Evolutionary conservation across 139 green algal genomes (phyloP).

Genomic region (Auxenochlorella pyrenoidosa): DNA sequence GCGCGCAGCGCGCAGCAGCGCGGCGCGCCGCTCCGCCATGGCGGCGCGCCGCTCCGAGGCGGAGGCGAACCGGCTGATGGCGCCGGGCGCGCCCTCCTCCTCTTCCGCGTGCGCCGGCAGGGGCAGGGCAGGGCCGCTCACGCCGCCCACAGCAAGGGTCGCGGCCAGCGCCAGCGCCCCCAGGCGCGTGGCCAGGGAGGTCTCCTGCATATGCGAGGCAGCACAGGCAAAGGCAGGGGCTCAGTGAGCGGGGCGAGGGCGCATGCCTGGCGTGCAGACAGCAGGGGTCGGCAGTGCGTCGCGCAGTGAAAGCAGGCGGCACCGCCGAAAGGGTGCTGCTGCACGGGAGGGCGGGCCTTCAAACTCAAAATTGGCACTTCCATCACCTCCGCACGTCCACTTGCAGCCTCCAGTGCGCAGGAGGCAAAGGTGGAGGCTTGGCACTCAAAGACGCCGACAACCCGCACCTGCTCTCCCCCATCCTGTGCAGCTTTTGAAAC

Average conservation of each 20-base stretch:
- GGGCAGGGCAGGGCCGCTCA: neutral
- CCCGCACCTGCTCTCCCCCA: too few species aligned
- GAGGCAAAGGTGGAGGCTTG: neutral
- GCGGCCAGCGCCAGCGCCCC: slow-evolving; percentile 9
- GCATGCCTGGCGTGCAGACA: neutral
- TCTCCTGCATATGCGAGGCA: neutral
- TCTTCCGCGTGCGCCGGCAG: neutral
- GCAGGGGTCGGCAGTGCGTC: too few species aligned
- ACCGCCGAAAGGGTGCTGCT: too few species aligned
- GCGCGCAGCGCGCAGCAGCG: slow-evolving; percentile 9
- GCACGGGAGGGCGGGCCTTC: too few species aligned
- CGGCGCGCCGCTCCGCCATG: neutral
- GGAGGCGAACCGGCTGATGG: neutral
- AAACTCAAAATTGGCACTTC: too few species aligned
- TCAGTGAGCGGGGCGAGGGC: neutral
- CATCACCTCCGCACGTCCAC: too few species aligned
- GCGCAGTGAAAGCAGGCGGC: too few species aligned
- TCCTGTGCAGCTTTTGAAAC: too few species aligned
- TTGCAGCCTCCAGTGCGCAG: neutral
- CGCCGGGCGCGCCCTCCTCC: neutral
- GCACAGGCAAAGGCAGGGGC: neutral
- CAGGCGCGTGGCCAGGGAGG: neutral
- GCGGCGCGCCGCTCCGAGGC: slow-evolving; percentile 1
- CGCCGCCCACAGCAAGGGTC: neutral
- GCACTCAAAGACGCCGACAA: too few species aligned